phyloP scores from a whole-genome alignment of 495 filamentous ascomycete genomes.

The Penicillium lividum region DNA sequence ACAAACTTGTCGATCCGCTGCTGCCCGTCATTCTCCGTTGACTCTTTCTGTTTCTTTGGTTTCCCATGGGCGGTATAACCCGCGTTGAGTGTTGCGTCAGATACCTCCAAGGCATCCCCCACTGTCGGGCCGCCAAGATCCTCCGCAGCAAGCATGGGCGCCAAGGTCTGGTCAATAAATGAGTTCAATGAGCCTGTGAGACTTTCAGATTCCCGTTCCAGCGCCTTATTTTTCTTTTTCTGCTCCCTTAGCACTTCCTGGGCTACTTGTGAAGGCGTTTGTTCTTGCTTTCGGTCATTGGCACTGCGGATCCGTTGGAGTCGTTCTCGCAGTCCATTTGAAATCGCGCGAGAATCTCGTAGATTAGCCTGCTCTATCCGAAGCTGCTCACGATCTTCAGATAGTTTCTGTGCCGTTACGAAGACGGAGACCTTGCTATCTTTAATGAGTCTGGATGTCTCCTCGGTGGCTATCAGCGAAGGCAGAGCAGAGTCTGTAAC shows the following conservation, averaged over 20 bases:
- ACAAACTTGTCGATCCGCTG: constrained; percentile 75
- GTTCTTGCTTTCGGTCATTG: constrained; percentile 53
- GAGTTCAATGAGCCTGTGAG: constrained; percentile 63
- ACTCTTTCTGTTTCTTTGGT: constrained; percentile 57
- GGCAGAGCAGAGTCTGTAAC: constrained; percentile 66
- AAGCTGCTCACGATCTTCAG: constrained; percentile 52
- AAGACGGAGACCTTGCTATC: constrained; percentile 62
- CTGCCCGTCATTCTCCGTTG: constrained; percentile 52
- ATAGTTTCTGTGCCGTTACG: constrained; percentile 55
- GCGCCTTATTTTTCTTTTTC: constrained; percentile 54
- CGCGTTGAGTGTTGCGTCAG: constrained; percentile 59
- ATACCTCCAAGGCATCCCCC: constrained; percentile 68
- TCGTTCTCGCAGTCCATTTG: constrained; percentile 56
- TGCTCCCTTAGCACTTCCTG: constrained; percentile 59
- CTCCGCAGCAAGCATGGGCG: constrained; percentile 81
- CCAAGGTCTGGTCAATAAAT: constrained; percentile 75
- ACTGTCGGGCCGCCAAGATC: constrained; percentile 83
- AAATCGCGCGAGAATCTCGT: constrained; percentile 56
- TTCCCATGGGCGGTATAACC: constrained; percentile 75
- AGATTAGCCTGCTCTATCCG: constrained; percentile 62
- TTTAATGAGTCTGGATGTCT: constrained; percentile 59
- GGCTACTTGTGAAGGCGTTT: constrained; percentile 59
- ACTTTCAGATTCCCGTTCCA: constrained; percentile 54
- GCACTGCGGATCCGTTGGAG: constrained; percentile 56
- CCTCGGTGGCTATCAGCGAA: constrained; percentile 67